phyloP scores from a whole-genome alignment of 495 filamentous ascomycete species.

The Penicillium mononematosum region DNA sequence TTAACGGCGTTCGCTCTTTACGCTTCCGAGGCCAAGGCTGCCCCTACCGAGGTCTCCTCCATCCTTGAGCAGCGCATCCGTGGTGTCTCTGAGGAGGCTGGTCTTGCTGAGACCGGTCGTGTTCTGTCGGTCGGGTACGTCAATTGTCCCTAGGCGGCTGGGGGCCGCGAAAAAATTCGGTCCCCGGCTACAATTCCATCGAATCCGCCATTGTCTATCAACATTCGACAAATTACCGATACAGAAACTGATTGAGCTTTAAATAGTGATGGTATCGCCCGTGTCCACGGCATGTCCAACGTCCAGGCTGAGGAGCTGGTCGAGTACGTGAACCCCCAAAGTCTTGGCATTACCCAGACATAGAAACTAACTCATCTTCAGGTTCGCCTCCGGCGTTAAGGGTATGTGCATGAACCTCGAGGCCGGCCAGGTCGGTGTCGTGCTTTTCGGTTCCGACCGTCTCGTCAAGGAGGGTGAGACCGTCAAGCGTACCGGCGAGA shows the following conservation, averaged over 20 bases:
- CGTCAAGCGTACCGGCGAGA: constrained; percentile 98
- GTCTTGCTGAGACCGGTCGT: constrained; percentile 96
- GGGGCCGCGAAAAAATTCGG: constrained; percentile 38
- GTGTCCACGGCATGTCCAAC: constrained; percentile 99
- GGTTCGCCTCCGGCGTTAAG: constrained; percentile 99
- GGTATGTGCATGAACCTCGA: constrained; percentile 99
- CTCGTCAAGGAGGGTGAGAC: constrained; percentile 99
- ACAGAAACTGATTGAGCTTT: constrained; percentile 25
- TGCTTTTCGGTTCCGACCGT: constrained; percentile 99
- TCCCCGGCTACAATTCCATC: constrained; percentile 30
- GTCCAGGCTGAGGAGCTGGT: constrained; percentile 99
- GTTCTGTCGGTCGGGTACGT: constrained; percentile 99
- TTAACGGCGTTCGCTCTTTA: constrained; percentile 79
- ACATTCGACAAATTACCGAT: constrained; percentile 13
- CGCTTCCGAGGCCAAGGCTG: constrained; percentile 89
- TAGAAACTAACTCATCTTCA: constrained; percentile 49
- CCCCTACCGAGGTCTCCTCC: constrained; percentile 96
- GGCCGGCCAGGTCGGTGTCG: constrained; percentile 99
- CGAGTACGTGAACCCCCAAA: constrained; percentile 69
- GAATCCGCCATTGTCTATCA: constrained; percentile 24
- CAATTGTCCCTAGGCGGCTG: constrained; percentile 19
- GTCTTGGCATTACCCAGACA: constrained; percentile 23
- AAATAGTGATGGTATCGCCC: constrained; percentile 97
- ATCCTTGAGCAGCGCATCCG: constrained; percentile 99
- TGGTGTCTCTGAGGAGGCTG: constrained; percentile 93